Evolutionary conservation across 1,139 yeast genomes (phyloP).

Genomic region (Citeromyces siamensis): DNA sequence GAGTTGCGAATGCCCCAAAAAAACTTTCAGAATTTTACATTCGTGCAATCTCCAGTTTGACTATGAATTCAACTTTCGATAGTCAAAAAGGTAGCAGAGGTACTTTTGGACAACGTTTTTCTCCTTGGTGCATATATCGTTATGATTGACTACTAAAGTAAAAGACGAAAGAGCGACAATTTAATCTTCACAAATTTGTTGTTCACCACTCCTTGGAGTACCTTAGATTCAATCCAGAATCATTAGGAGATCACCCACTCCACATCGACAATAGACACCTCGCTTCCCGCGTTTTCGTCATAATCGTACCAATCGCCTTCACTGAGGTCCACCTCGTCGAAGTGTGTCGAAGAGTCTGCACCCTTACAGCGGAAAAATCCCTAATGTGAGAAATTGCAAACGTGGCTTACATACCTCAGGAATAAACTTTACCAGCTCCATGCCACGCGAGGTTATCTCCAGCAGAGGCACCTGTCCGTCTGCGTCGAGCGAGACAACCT

Average conservation of each 20-base stretch:
- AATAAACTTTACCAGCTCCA: conserved; percentile 56
- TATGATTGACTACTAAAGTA: too few species aligned
- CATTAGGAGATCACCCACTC: conserved; percentile 41
- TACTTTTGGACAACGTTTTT: too few species aligned
- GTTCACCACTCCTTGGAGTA: too few species aligned
- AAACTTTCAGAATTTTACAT: too few species aligned
- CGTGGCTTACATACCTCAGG: conserved; percentile 25
- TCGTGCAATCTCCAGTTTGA: too few species aligned
- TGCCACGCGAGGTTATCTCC: conserved; percentile 77
- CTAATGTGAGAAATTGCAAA: conserved; percentile 9
- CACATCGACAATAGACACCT: conserved; percentile 71
- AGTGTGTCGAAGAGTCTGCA: conserved; percentile 34
- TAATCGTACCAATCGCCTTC: conserved; percentile 95
- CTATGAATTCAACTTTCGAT: too few species aligned
- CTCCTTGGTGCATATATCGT: too few species aligned
- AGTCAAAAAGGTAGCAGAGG: too few species aligned
- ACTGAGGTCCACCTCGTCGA: conserved; percentile 54
- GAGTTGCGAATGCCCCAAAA: too few species aligned
- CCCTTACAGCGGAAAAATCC: conserved; percentile 59
- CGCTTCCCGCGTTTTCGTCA: conserved; percentile 72
- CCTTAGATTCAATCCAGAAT: too few species aligned
- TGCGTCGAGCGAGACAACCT: conserved; percentile 22
- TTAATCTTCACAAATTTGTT: too few species aligned
- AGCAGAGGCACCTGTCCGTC: conserved; percentile 33
- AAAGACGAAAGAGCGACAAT: too few species aligned